Percentiles rank a stretch among this genome's conserved stretches.
Evolutionary conservation across 2,329 filamentous ascomycete species (phyloP).

Genomic region (Beauveria asiatica): DNA sequence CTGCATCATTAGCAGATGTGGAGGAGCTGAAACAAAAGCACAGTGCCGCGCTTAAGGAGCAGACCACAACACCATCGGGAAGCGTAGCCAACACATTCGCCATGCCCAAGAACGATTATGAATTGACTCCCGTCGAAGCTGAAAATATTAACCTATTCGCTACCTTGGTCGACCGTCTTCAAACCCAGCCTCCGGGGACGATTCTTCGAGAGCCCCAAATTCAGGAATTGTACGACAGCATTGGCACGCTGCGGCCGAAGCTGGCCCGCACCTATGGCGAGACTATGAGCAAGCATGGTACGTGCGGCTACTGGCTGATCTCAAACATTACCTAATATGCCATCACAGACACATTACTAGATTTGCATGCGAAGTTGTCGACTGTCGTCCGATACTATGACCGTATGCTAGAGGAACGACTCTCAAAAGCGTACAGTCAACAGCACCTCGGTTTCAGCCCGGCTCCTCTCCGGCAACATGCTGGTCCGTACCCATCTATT

Average conservation of each 20-base stretch:
- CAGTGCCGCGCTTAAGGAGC: slow-evolving; percentile 72
- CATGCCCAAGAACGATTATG: slow-evolving; percentile 83
- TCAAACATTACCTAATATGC: neutral
- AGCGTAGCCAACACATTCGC: slow-evolving; percentile 39
- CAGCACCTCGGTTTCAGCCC: slow-evolving; percentile 60
- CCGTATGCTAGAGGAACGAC: slow-evolving; percentile 89
- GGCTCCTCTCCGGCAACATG: slow-evolving; percentile 40
- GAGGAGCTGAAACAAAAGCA: slow-evolving; percentile 95
- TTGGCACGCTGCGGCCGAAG: slow-evolving; percentile 87
- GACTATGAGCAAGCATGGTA: slow-evolving; percentile 98
- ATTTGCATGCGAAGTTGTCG: slow-evolving; percentile 89
- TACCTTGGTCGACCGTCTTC: slow-evolving; percentile 85
- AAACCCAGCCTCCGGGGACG: slow-evolving; percentile 90
- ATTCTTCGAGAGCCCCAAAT: slow-evolving; percentile 97
- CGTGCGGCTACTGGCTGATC: slow-evolving; percentile 19
- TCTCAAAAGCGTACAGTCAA: slow-evolving; percentile 87
- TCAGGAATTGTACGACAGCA: slow-evolving; percentile 95
- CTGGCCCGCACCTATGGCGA: slow-evolving; percentile 92
- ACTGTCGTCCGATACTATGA: slow-evolving; percentile 97
- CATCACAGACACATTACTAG: slow-evolving; percentile 71
- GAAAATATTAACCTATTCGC: slow-evolving; percentile 97
- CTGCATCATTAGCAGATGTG: slow-evolving; percentile 91
- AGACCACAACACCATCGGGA: slow-evolving; percentile 42
- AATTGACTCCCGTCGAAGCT: slow-evolving; percentile 84
- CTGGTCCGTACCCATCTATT: slow-evolving; percentile 65